Percentiles rank a stretch among this genome's conserved stretches.
Conservation (phyloP, 164 flowering plant genomes). For the Vitis riparia region DNA sequence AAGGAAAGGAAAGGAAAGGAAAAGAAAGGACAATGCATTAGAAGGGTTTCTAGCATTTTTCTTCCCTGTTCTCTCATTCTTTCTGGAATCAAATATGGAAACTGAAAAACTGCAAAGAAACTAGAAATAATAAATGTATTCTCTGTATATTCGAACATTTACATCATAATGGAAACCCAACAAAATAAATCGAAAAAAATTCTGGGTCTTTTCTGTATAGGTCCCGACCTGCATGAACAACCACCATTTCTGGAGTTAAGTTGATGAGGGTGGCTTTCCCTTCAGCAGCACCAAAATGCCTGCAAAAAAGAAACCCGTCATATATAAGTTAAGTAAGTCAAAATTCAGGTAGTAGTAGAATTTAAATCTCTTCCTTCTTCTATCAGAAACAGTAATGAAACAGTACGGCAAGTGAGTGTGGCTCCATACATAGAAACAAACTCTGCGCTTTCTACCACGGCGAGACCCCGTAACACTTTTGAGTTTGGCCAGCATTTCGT, state of each 20-base stretch:
- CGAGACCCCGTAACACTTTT: constrained; percentile 7
- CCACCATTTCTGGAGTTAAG: too few species aligned
- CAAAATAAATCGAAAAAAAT: background rate
- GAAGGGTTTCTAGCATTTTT: background rate
- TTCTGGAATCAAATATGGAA: background rate
- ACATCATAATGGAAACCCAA: background rate
- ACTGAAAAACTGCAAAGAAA: background rate
- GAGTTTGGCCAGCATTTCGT: constrained; percentile 6
- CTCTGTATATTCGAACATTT: background rate
- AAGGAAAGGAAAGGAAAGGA: too few species aligned
- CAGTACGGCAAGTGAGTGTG: too few species aligned
- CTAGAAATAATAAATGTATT: background rate
- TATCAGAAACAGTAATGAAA: background rate
- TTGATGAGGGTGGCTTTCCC: background rate
- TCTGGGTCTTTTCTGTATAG: background rate
- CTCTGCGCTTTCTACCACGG: constrained; percentile 2
- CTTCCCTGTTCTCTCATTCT: background rate
- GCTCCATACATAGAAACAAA: constrained; percentile 12
- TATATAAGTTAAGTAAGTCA: background rate
- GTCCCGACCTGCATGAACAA: background rate
- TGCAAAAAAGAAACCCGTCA: background rate
- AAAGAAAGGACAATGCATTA: too few species aligned
- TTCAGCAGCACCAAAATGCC: constrained; percentile 12
- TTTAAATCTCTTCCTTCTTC: background rate
- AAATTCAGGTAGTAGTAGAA: background rate